Evolutionary conservation across 208 protist species (phyloP), one percentile per base, ranked within the genome.

Genomic region (Borovskyia barvae): DNA sequence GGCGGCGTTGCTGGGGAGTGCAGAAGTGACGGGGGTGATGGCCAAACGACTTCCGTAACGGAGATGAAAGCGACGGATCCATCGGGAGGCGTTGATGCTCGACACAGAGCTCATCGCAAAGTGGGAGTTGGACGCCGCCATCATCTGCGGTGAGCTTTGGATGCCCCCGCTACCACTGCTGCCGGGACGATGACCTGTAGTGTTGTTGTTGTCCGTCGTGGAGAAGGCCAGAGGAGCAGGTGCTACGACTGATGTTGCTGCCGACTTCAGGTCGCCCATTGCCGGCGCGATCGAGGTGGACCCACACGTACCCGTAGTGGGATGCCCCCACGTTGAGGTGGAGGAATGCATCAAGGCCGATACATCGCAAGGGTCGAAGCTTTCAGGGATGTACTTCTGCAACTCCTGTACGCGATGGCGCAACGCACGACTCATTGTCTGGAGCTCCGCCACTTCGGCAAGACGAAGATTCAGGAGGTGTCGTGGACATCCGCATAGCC

Each of bases 381-480:
- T 32, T 28, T 42, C 46, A 5, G 46, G 36, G 5, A 54, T 32
- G 57, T 64, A 64, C 46, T 42, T 33, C 25, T 47, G 57, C 46
- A 64, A 15, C 36, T 54, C 46, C 2, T 25, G 43, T 3, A 64
- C 46, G 46, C 54, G 46, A 12, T 53, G 57, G 3, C 36, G 43
- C 35, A 64, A 47, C 26, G 42, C 57, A 0, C 46, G 19, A 47
- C 57, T 48, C 25, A 64, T 36, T n/a, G 33, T 28, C 57, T 64
- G 57, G 37, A 54, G 46, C 47, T 39, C 58, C 46, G 47, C 58
- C 37, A 55, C 47, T 39, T 65, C 58, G 0, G 48, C n/a, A 15
- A 65, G 32, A 0, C 47, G 47, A 17, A 49, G 35, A 36, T 25
- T 25, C 28, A 32, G 28, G 8, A 65, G 35, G n/a, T 20, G 43